These are phyloP conservation scores for Neltuma alba DNA, from an alignment of 306 rosid species.

Conservation along the genomic window DNA sequence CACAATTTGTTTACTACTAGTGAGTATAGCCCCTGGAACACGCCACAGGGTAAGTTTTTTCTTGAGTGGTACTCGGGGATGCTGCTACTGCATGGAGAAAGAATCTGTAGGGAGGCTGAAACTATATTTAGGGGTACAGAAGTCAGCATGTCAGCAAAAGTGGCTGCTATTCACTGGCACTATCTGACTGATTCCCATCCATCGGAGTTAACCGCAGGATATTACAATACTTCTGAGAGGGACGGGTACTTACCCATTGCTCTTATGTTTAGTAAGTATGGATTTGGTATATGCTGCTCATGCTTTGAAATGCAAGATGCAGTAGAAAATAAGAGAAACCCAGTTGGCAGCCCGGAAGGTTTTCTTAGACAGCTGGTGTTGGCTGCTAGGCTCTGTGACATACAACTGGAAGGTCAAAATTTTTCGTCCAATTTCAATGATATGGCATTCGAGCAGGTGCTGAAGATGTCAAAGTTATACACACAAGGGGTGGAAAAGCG, in stretches of 20 bases:
- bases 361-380: constrained; percentile 75
- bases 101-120: constrained; percentile 82
- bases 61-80: constrained; percentile 87
- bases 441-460: constrained; percentile 60
- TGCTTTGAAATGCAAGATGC: constrained; percentile 78
- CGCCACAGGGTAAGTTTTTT: constrained; percentile 70
- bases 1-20: constrained; percentile 53
- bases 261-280: constrained; percentile 72
- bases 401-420: constrained; percentile 83
- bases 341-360: constrained; percentile 79
- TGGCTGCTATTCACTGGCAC: constrained; percentile 81
- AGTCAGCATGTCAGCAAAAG: constrained; percentile 64
- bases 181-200: constrained; percentile 70
- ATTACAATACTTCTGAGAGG: constrained; percentile 66
- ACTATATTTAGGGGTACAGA: constrained; percentile 75
- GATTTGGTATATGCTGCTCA: constrained; percentile 79
- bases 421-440: constrained; percentile 58
- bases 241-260: constrained; percentile 81
- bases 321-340: constrained; percentile 51
- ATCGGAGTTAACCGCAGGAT: constrained; percentile 88
- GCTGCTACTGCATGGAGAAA: constrained; percentile 86
- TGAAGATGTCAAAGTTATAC: constrained; percentile 74
- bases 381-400: constrained; percentile 77
- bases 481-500: constrained; percentile 73
- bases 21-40: constrained; percentile 64